Evolutionary conservation across 352 stramenopile genomes (phyloP).

Genomic region (Phytophthora litchii): DNA sequence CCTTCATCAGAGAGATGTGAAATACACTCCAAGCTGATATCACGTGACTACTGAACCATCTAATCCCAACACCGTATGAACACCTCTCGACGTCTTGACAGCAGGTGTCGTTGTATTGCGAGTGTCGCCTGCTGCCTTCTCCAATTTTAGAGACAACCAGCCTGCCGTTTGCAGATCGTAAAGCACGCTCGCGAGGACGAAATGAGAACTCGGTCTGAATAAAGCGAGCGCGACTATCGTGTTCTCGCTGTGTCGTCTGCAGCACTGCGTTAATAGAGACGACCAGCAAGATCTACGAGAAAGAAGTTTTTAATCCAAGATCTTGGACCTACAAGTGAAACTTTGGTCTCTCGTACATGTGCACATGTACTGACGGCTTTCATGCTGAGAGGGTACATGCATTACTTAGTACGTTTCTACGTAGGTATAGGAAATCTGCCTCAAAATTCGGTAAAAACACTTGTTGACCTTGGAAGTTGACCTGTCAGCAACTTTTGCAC

Average conservation of each 20-base stretch:
- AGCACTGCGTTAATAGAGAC: constrained; percentile 5
- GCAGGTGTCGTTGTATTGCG: neutral
- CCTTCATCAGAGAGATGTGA: neutral
- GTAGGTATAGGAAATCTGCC: constrained; percentile 6
- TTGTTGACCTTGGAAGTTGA: constrained; percentile 15
- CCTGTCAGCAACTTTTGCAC: constrained; percentile 2
- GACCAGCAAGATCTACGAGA: constrained; percentile 14
- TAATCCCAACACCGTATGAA: neutral
- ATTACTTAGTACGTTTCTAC: constrained; percentile 18
- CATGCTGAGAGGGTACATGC: constrained; percentile 8
- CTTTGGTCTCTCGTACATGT: neutral
- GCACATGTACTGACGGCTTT: neutral
- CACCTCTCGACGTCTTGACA: neutral
- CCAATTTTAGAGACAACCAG: neutral
- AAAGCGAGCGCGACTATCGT: constrained; percentile 7
- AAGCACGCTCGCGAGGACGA: constrained; percentile 1
- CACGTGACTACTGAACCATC: neutral
- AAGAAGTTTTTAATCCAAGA: constrained; percentile 10
- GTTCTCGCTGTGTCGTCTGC: constrained; percentile 8
- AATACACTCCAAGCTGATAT: neutral
- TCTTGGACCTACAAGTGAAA: neutral
- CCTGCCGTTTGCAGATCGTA: constrained; percentile 2
- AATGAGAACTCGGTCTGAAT: neutral
- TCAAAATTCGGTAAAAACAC: constrained; percentile 26
- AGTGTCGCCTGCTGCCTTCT: neutral